Evolutionary conservation across 2,329 filamentous ascomycete genomes (phyloP).

Genomic region (Hypoxylon sp.): DNA sequence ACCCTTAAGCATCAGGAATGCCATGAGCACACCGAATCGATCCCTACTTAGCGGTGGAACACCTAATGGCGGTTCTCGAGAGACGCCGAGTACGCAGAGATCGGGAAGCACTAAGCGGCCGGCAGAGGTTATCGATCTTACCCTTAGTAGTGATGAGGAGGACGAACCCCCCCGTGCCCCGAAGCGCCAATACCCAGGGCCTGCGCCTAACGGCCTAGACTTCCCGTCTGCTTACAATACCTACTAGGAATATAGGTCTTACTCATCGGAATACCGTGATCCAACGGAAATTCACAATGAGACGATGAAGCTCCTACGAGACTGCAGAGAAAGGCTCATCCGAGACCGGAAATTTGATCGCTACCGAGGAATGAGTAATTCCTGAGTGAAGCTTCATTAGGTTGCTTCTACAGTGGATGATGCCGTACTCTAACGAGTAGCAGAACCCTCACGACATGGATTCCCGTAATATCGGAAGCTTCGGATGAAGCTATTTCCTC

Average conservation of each 20-base stretch:
- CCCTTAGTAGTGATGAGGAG: constrained; percentile 70
- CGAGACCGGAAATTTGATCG: background rate
- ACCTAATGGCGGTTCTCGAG: constrained; percentile 44
- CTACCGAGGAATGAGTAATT: constrained; percentile 4
- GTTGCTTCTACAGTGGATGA: constrained; percentile 4
- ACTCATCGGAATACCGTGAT: background rate
- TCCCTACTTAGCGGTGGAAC: constrained; percentile 42
- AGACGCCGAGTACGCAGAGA: constrained; percentile 58
- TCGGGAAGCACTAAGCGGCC: constrained; percentile 53
- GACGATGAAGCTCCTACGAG: constrained; percentile 7
- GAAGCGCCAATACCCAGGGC: constrained; percentile 62
- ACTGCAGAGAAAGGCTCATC: background rate
- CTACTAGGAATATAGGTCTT: constrained; percentile 25
- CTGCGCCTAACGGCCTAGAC: constrained; percentile 18
- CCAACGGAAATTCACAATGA: background rate
- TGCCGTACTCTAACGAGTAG: constrained; percentile 10
- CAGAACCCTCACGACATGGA: background rate
- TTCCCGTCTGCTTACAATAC: constrained; percentile 29
- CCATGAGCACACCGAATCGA: constrained; percentile 45
- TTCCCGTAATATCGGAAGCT: constrained; percentile 7
- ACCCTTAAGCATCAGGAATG: constrained; percentile 45
- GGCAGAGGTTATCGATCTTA: constrained; percentile 72
- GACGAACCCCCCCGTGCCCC: constrained; percentile 60
- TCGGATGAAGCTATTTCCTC: background rate
- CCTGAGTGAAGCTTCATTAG: background rate